Percentiles rank a stretch among this genome's conserved stretches.
phyloP scores from a whole-genome alignment of 2,329 filamentous ascomycete species.

The Pestalotiopsis fici region DNA sequence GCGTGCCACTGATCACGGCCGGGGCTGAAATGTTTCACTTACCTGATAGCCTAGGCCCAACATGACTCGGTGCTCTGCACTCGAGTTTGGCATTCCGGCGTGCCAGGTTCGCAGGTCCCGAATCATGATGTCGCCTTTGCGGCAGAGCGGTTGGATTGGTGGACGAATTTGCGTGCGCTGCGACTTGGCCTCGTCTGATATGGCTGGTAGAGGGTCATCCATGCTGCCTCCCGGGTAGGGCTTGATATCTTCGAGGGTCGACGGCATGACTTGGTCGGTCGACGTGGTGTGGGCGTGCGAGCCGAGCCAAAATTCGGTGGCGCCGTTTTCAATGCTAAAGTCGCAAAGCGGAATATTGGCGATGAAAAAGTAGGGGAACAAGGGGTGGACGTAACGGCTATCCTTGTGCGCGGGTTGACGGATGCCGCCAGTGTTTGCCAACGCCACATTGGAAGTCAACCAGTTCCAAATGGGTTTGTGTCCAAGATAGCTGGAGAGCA shows the following conservation, averaged over 20 bases:
- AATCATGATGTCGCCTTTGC: constrained; percentile 28
- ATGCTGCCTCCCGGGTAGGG: not conserved
- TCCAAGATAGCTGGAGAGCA: constrained; percentile 45
- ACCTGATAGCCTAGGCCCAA: constrained; percentile 27
- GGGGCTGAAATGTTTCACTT: not conserved
- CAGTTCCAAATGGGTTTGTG: constrained; percentile 39
- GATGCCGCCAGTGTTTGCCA: constrained; percentile 34
- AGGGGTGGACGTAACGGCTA: constrained; percentile 34
- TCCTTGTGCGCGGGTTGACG: constrained; percentile 40
- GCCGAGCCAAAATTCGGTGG: constrained; percentile 42
- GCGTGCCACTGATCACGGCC: not conserved
- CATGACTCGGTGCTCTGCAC: constrained; percentile 25
- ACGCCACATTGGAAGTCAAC: constrained; percentile 39
- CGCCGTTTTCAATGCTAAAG: constrained; percentile 33
- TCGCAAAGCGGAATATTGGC: constrained; percentile 38
- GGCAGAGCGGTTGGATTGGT: constrained; percentile 24
- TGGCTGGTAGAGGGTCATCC: constrained; percentile 14
- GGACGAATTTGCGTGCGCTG: constrained; percentile 23
- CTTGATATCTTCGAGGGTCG: constrained; percentile 8
- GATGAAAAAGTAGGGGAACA: constrained; percentile 37
- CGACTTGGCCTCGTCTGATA: constrained; percentile 16
- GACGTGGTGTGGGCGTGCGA: constrained; percentile 33
- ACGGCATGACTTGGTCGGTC: constrained; percentile 30
- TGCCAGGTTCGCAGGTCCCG: constrained; percentile 31
- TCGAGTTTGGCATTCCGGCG: constrained; percentile 32